Evolutionary conservation across 352 stramenopile genomes (phyloP), one percentile per base, ranked within the genome.

Genomic region (Aphanomyces stellatus): DNA sequence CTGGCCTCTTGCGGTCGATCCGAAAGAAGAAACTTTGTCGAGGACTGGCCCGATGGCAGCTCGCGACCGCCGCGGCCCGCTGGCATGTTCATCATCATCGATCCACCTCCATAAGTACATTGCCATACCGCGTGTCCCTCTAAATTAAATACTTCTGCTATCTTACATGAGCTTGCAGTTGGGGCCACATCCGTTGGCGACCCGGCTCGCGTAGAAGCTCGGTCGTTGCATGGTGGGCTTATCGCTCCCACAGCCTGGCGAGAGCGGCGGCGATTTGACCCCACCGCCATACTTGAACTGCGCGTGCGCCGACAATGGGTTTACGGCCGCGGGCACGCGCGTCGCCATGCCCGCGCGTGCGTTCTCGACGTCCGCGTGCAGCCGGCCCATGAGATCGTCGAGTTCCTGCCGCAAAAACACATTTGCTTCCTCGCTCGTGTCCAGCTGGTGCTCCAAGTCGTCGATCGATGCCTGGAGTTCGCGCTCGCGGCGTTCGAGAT

Each of bases 331-430:
- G 13, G 22, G 31, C 25, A 17, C 43, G 5, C 30, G 11, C 5
- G 8, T 22, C 13, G 19, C 19, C 8, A 24, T 5, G 22, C 22
- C 49, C 22, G 17, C 22, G 15, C 49, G 6, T 7, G 11, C 13
- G n/a, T 37, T 35, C 11, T 57, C 49, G n/a, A n/a, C n/a, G n/a
- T n/a, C n/a, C n/a, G n/a, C n/a, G 6, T 24, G 49, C 7, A 57
- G 22, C 13, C 49, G 49, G 4, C 6, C 30, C 17, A 57, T 33
- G n/a, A 64, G 15, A 17, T 89, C 80, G 53, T 91, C 81, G 24
- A 80, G 83, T 51, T 91, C 82, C 30, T 90, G 77, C 28, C 76
- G 65, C 3, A 91, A 43, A 64, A 88, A 88, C n/a, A 91, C 77
- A 49, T 79, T 82, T 28, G 88, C 76, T 69, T 90, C 81, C 22